Conservation (phyloP, 306 rosid genomes). For the Prunus dulcis region DNA sequence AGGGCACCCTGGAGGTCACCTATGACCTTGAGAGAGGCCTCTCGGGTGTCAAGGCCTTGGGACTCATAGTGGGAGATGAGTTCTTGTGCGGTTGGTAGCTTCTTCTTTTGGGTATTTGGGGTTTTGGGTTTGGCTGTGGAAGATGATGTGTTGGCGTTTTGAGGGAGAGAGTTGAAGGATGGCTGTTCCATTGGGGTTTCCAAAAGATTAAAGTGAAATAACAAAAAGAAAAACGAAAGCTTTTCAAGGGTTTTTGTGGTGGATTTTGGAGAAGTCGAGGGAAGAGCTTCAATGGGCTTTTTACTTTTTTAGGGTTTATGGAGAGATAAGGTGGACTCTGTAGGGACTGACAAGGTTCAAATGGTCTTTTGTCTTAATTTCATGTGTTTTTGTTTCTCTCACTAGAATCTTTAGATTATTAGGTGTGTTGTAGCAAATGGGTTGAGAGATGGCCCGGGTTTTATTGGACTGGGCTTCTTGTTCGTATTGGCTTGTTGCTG, state of each 20-base stretch:
- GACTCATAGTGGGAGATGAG: constrained; percentile 78
- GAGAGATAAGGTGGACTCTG: background rate
- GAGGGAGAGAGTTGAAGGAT: constrained; percentile 3
- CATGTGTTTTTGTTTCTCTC: too few relatives aligned
- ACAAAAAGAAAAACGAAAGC: background rate
- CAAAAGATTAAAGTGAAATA: background rate
- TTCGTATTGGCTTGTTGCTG: too few relatives aligned
- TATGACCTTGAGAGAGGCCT: constrained; percentile 78
- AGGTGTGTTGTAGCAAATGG: too few relatives aligned
- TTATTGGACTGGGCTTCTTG: too few relatives aligned
- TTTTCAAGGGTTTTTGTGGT: background rate
- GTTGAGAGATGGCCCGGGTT: too few relatives aligned
- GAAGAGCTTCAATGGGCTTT: background rate
- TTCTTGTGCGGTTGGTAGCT: constrained; percentile 56
- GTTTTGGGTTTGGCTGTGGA: background rate
- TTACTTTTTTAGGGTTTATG: background rate
- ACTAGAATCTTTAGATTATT: too few relatives aligned
- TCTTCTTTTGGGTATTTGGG: constrained; percentile 29
- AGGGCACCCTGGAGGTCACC: constrained; percentile 84
- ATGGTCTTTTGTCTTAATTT: background rate
- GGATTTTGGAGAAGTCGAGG: background rate
- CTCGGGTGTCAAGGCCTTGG: constrained; percentile 57
- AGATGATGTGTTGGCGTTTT: background rate
- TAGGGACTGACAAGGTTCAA: background rate
- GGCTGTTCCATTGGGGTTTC: background rate